Evolutionary conservation across 305 asterid genomes (phyloP).

Genomic region (Plantago lanceolata): DNA sequence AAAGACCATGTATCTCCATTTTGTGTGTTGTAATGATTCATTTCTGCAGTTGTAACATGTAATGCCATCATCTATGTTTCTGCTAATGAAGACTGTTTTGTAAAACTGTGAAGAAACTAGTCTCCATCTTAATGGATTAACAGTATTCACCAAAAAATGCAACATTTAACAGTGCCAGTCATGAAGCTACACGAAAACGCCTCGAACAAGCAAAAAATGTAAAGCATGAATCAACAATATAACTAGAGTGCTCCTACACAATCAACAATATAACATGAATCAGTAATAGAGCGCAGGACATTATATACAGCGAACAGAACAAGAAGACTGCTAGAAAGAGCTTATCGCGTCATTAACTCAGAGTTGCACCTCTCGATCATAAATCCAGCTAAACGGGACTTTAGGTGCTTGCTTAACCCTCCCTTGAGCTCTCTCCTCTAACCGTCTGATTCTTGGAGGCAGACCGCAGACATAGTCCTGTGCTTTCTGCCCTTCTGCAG

Average conservation of each 20-base stretch:
- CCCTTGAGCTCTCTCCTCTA: slow-evolving; percentile 51
- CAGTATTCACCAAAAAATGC: neutral
- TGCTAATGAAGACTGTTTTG: too few relatives aligned
- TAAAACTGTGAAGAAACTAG: too few relatives aligned
- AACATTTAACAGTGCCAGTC: neutral
- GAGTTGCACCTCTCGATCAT: slow-evolving; percentile 38
- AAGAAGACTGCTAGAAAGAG: neutral
- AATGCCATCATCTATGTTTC: too few relatives aligned
- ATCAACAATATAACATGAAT: slow-evolving; percentile 7
- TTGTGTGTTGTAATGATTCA: neutral
- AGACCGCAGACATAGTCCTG: slow-evolving; percentile 44
- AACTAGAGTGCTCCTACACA: slow-evolving; percentile 13
- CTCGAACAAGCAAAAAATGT: too few relatives aligned
- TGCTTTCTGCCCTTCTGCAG: slow-evolving; percentile 42
- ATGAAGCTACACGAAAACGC: too few relatives aligned
- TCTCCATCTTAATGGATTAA: too few relatives aligned
- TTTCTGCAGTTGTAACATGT: too few relatives aligned
- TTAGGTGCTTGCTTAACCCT: slow-evolving; percentile 32
- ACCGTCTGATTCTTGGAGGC: slow-evolving; percentile 36
- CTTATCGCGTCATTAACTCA: slow-evolving; percentile 15
- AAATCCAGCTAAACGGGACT: slow-evolving; percentile 47
- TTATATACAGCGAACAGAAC: slow-evolving; percentile 24
- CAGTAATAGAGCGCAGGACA: slow-evolving; percentile 8
- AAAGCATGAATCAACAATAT: neutral
- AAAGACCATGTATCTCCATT: too few relatives aligned